Percentiles rank a stretch among this genome's conserved stretches.
Conservation (phyloP, 2,329 filamentous ascomycete genomes). For the Botrytis fabae region DNA sequence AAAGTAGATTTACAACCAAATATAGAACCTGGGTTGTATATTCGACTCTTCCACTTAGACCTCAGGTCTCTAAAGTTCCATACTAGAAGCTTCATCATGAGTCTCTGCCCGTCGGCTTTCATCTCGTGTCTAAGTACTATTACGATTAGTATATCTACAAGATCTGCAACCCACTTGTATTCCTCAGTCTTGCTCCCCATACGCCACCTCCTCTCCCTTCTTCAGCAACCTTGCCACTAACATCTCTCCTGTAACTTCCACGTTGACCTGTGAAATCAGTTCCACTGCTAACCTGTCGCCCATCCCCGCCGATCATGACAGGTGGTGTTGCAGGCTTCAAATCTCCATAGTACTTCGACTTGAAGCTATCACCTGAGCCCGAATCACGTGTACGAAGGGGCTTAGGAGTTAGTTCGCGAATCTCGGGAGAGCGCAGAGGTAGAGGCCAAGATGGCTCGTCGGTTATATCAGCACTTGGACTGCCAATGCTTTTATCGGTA, state of each 20-base stretch:
- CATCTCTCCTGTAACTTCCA: conserved; percentile 50
- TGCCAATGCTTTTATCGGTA: conserved; percentile 44
- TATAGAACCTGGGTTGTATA: background rate
- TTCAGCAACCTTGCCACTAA: conserved; percentile 72
- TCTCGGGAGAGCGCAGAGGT: conserved; percentile 17
- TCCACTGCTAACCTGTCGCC: conserved; percentile 56
- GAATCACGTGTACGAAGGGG: conserved; percentile 28
- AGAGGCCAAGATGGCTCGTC: conserved; percentile 38
- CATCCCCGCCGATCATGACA: conserved; percentile 48
- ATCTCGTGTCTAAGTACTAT: background rate
- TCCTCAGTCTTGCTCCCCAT: conserved; percentile 43
- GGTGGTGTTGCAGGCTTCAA: conserved; percentile 56
- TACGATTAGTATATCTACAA: background rate
- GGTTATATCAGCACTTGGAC: conserved; percentile 49
- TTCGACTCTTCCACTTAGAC: background rate
- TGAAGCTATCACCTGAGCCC: conserved; percentile 43
- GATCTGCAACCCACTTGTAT: conserved; percentile 39
- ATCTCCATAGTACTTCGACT: conserved; percentile 60
- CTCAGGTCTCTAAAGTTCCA: background rate
- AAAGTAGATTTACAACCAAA: background rate
- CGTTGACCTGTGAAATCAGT: conserved; percentile 51
- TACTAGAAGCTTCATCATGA: background rate
- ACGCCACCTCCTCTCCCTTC: conserved; percentile 53
- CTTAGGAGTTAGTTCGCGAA: conserved; percentile 24
- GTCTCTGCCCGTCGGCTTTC: background rate